Evolutionary conservation across 768 basidiomycete genomes (phyloP), one percentile per base, ranked within the genome.

Genomic region (Phlebiopsis flavidoalba): DNA sequence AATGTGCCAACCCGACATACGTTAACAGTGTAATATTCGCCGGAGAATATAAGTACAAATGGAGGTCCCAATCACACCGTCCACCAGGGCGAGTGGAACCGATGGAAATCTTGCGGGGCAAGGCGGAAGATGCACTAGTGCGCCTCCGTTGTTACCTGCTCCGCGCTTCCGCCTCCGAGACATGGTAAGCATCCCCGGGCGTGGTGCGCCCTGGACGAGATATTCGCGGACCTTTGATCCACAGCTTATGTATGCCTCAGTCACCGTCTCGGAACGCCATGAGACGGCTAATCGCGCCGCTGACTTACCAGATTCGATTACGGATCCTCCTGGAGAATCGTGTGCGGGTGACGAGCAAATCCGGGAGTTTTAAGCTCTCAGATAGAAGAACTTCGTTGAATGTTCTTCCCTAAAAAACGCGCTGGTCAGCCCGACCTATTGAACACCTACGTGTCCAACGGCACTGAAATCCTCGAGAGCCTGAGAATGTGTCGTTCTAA

Each of bases 171-270:
- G 82, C 85, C 53, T 91, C 83, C 21, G 80, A 76, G n/a, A n/a
- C n/a, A 64, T 83, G 83, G 72, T 95, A 93, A 11, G 73, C 75
- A 3, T 91, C 88, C 0, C 95, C 95, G 0, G 98, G n/a, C n/a
- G n/a, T n/a, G n/a, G n/a, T n/a, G n/a, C n/a, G n/a, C n/a, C n/a
- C n/a, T n/a, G n/a, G n/a, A n/a, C n/a, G 86, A 88, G 70, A 99
- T n/a, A 98, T 66, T 97, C 95, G n/a, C 47, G 94, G 86, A 3
- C 96, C 96, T 69, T 98, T 98, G 75, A 98, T 96, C 96, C 96
- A 99, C 0, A 99, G 76, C 22, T 80, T 78, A 1, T n/a, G 94
- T 97, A n/a, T 0, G 96, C 96, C 59, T 93, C 91, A 52, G 74
- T 77, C 8, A 97, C 87, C 0, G 85, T 88, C 72, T 91, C 87